Conservation (phyloP, 108 stramenopile genomes). For the Nitzschia sp. region DNA sequence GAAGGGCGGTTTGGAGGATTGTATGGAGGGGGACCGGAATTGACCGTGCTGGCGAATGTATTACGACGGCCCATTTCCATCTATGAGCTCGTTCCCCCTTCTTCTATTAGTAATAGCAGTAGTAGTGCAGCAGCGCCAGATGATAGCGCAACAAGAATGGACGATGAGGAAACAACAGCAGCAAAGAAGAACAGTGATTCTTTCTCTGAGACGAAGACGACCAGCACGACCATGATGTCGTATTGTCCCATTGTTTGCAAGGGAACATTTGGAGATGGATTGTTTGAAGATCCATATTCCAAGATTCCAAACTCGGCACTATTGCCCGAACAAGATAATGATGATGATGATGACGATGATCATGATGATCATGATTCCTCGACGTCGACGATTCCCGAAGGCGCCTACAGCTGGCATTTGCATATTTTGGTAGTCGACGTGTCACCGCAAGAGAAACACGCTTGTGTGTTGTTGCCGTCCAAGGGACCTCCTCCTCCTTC, state of each 20-base stretch:
- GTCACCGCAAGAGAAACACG: conserved; percentile 60
- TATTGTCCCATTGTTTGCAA: conserved; percentile 54
- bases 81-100: conserved; percentile 57
- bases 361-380: conserved; percentile 4
- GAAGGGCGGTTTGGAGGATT: conserved; percentile 60
- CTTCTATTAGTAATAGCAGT: too few species aligned
- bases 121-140: neutral
- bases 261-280: conserved; percentile 66
- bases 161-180: neutral
- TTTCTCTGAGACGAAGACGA: neutral
- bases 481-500: neutral
- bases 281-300: conserved; percentile 59
- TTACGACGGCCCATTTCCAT: conserved; percentile 80
- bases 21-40: conserved; percentile 77
- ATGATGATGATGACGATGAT: neutral
- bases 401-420: conserved; percentile 66
- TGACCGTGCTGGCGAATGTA: conserved; percentile 71
- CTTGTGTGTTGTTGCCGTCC: conserved; percentile 57
- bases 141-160: conserved; percentile 6
- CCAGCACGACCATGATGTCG: neutral
- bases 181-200: too few species aligned
- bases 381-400: conserved; percentile 40
- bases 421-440: conserved; percentile 69
- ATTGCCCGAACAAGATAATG: conserved; percentile 5
- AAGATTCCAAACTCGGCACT: conserved; percentile 57